Evolutionary conservation across 768 basidiomycete species (phyloP).

Genomic region (Scleroderma bovista): DNA sequence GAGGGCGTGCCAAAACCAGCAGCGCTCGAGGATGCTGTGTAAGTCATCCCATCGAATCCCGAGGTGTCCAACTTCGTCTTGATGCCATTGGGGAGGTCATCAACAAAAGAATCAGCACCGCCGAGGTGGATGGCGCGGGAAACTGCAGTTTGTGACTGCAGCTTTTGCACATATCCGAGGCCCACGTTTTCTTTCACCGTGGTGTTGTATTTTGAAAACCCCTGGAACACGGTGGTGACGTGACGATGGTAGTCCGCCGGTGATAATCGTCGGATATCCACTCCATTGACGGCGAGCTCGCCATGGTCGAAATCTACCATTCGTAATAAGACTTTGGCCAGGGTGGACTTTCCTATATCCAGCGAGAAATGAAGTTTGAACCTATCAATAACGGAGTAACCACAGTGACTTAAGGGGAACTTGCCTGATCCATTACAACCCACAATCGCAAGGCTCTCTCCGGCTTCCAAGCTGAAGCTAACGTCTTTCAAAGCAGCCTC

Average conservation of each 20-base stretch:
- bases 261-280: conserved; percentile 58
- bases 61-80: conserved; percentile 66
- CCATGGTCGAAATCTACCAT: conserved; percentile 74
- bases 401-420: conserved; percentile 17
- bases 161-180: conserved; percentile 65
- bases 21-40: conserved; percentile 25
- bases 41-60: conserved; percentile 47
- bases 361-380: not conserved
- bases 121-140: conserved; percentile 64
- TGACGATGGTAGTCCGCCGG: conserved; percentile 71
- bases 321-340: conserved; percentile 76
- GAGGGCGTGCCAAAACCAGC: conserved; percentile 25
- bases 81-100: conserved; percentile 63
- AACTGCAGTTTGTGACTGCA: conserved; percentile 52
- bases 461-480: conserved; percentile 63
- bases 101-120: conserved; percentile 62
- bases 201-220: conserved; percentile 74
- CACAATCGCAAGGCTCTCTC: conserved; percentile 81
- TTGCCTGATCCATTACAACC: conserved; percentile 79
- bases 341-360: conserved; percentile 75
- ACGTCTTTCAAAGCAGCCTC: conserved; percentile 67
- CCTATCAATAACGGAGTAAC: conserved; percentile 7
- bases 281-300: conserved; percentile 60
- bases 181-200: conserved; percentile 82
- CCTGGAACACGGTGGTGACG: conserved; percentile 79